Percentiles rank a stretch among this genome's conserved stretches.
phyloP scores from a whole-genome alignment of 257 asterid species.

The Penstemon newberryi region DNA sequence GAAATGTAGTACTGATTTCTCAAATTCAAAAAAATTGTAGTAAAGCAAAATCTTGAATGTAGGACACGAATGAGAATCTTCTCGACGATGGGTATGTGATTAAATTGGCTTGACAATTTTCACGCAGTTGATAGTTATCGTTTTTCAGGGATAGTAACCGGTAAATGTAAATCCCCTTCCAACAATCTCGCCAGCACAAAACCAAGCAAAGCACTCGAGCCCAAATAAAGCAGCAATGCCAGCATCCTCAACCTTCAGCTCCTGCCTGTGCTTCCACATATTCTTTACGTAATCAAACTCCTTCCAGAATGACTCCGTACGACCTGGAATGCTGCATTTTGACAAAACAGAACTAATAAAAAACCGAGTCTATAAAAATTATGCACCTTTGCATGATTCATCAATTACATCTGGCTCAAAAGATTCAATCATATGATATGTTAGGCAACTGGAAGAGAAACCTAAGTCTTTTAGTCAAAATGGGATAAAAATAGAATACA shows the following conservation, averaged over 20 bases:
- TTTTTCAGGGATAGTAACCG: conserved; percentile 78
- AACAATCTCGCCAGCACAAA: conserved; percentile 88
- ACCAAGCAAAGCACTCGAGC: conserved; percentile 92
- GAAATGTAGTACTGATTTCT: conserved; percentile 40
- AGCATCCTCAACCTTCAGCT: conserved; percentile 83
- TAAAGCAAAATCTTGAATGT: conserved; percentile 40
- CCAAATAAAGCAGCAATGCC: conserved; percentile 92
- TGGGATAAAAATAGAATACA: too few species aligned
- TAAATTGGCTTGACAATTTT: conserved; percentile 28
- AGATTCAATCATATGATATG: not conserved
- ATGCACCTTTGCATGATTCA: not conserved
- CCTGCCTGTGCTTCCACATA: conserved; percentile 76
- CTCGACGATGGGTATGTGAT: conserved; percentile 25
- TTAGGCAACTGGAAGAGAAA: too few species aligned
- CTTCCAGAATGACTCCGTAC: conserved; percentile 78
- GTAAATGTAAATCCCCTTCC: conserved; percentile 94
- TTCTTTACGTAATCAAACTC: conserved; percentile 78
- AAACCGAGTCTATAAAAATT: not conserved
- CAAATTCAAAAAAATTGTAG: conserved; percentile 40
- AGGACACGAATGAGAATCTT: conserved; percentile 29
- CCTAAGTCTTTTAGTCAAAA: too few species aligned
- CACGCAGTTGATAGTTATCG: conserved; percentile 10
- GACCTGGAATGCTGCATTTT: conserved; percentile 76
- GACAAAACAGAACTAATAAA: not conserved
- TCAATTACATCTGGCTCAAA: not conserved